A percentile compares a stretch with the other conserved stretches of the same genome.
Conservation (phyloP, 768 basidiomycete species). For the Collybia sp. region DNA sequence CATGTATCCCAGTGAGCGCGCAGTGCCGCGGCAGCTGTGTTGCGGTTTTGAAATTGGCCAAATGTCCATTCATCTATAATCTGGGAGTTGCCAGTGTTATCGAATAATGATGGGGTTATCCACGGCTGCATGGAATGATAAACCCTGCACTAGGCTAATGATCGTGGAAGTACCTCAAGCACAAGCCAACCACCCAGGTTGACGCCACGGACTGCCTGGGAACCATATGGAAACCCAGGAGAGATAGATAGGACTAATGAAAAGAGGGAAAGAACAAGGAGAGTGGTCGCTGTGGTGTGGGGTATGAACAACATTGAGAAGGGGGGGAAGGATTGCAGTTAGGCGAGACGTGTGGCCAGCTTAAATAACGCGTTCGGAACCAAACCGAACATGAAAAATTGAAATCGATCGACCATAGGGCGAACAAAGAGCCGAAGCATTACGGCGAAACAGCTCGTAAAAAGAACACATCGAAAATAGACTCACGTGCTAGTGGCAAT, state of each 20-base stretch:
- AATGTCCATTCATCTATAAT: slow-evolving; percentile 83
- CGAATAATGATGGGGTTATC: slow-evolving; percentile 76
- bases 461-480: too few relatives aligned
- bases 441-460: too few relatives aligned
- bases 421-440: too few relatives aligned
- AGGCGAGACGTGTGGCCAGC: too few relatives aligned
- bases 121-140: slow-evolving; percentile 45
- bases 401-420: too few relatives aligned
- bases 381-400: too few relatives aligned
- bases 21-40: slow-evolving; percentile 46
- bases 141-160: slow-evolving; percentile 6
- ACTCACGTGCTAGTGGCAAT: too few relatives aligned
- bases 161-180: slow-evolving; percentile 29
- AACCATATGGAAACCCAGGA: slow-evolving; percentile 70
- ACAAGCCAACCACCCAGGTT: slow-evolving; percentile 68
- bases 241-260: slow-evolving; percentile 30
- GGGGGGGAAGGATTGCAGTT: background rate
- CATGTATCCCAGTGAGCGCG: slow-evolving; percentile 75
- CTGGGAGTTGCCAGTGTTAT: slow-evolving; percentile 51
- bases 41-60: slow-evolving; percentile 50
- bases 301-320: slow-evolving; percentile 9
- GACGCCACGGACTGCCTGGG: slow-evolving; percentile 73
- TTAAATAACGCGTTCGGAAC: too few relatives aligned
- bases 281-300: slow-evolving; percentile 10
- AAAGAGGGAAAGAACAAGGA: slow-evolving; percentile 23